These are phyloP conservation scores for Gossypium turneri DNA, from an alignment of 345 rosid genomes.

Conservation along the genomic window DNA sequence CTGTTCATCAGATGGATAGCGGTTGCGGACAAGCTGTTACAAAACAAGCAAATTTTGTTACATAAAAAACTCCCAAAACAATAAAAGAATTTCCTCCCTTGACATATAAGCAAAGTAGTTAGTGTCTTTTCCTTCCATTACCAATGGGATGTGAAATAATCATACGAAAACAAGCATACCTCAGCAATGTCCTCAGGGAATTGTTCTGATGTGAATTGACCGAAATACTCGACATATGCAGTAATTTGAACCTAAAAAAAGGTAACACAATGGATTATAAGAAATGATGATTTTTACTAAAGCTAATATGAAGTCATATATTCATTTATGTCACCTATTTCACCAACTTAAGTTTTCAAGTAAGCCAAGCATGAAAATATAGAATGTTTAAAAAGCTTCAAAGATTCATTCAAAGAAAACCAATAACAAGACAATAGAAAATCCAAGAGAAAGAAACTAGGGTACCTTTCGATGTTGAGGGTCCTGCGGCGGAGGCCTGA, in stretches of 20 bases:
- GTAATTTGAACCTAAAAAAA: slow-evolving; percentile 68
- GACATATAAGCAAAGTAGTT: neutral
- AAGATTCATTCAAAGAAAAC: neutral
- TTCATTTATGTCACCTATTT: neutral
- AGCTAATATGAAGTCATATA: neutral
- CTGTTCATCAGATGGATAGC: slow-evolving; percentile 74
- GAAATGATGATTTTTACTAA: neutral
- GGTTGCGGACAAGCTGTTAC: slow-evolving; percentile 73
- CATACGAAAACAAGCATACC: slow-evolving; percentile 36
- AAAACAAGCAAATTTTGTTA: slow-evolving; percentile 16
- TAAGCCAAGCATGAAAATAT: neutral
- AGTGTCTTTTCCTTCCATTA: neutral
- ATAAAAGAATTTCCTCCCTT: neutral
- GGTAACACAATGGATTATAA: neutral
- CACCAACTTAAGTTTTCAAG: neutral
- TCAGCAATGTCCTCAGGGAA: slow-evolving; percentile 94
- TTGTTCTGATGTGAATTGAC: slow-evolving; percentile 86
- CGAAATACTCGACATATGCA: slow-evolving; percentile 91
- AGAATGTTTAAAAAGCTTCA: neutral
- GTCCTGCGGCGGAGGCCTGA: slow-evolving; percentile 85
- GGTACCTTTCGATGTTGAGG: slow-evolving; percentile 69
- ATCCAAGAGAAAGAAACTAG: neutral
- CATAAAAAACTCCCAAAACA: neutral
- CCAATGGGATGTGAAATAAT: slow-evolving; percentile 3
- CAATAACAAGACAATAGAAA: neutral